Evolutionary conservation across 768 basidiomycete species (phyloP).

Genomic region (Panaeolus papilionaceus): DNA sequence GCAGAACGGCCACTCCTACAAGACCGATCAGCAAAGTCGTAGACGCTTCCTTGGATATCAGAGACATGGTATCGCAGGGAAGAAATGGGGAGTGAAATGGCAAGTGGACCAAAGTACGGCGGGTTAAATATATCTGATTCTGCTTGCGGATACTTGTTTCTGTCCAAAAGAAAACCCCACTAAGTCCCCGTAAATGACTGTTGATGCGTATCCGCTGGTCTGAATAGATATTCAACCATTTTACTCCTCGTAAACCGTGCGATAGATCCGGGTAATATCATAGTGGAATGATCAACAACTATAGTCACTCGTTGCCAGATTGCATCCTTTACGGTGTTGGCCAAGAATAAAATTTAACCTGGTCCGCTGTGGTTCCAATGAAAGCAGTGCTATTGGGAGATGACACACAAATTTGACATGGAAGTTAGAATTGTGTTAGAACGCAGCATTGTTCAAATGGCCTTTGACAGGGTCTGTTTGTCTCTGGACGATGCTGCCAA

Average conservation of each 20-base stretch:
- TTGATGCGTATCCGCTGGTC: not conserved
- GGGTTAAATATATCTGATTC: not conserved
- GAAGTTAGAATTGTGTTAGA: too few relatives aligned
- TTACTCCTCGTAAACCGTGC: conserved; percentile 2
- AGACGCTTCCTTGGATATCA: conserved; percentile 4
- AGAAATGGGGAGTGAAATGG: not conserved
- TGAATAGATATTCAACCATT: not conserved
- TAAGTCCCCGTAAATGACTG: not conserved
- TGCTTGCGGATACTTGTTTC: not conserved
- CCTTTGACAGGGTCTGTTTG: too few relatives aligned
- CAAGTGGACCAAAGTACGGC: not conserved
- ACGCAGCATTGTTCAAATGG: too few relatives aligned
- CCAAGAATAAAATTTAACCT: not conserved
- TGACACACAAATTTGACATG: not conserved
- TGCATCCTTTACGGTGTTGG: not conserved
- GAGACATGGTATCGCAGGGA: not conserved
- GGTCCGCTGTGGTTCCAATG: not conserved
- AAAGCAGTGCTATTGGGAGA: not conserved
- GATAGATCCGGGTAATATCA: not conserved
- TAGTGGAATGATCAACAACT: not conserved
- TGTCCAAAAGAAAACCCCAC: not conserved
- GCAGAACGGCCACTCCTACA: conserved; percentile 19
- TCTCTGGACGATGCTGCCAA: too few relatives aligned
- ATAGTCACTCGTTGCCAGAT: conserved; percentile 1
- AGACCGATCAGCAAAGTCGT: not conserved